A percentile compares a stretch with the other conserved stretches of the same genome.
phyloP scores from a whole-genome alignment of 2,329 filamentous ascomycete species.

The Verticillium zaregamsianum region DNA sequence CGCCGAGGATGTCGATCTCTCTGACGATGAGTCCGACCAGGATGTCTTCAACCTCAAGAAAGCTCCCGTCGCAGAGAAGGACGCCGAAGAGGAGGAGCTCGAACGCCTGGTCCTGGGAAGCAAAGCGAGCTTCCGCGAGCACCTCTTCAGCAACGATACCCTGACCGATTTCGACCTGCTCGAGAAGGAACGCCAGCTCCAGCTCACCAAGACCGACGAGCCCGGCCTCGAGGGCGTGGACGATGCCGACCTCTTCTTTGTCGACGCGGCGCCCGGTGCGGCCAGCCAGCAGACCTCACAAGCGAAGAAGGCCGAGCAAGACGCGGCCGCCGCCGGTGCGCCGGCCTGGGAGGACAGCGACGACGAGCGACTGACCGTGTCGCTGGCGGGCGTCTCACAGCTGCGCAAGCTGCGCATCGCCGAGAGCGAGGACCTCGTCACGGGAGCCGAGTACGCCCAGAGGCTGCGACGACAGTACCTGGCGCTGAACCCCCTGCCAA shows the following conservation, averaged over 20 bases:
- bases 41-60: conserved; percentile 18
- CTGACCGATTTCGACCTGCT: conserved; percentile 23
- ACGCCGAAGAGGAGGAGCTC: conserved; percentile 78
- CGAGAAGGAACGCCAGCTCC: conserved; percentile 24
- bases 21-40: conserved; percentile 18
- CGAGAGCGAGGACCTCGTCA: conserved; percentile 82
- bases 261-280: conserved; percentile 58
- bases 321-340: conserved; percentile 17
- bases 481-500: conserved; percentile 54
- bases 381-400: conserved; percentile 69
- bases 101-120: conserved; percentile 88
- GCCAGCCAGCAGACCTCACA: conserved; percentile 25
- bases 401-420: conserved; percentile 78
- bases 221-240: conserved; percentile 54
- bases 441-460: conserved; percentile 77
- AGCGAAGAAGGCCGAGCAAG: conserved; percentile 14
- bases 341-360: conserved; percentile 93
- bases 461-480: conserved; percentile 76
- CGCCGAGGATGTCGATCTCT: conserved; percentile 8
- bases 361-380: conserved; percentile 82
- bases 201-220: conserved; percentile 30
- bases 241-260: conserved; percentile 81
- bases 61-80: conserved; percentile 54
- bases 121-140: conserved; percentile 72
- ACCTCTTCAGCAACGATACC: conserved; percentile 57